These are phyloP conservation scores for Trichoderma reesei DNA, from an alignment of 495 filamentous ascomycete genomes.

Conservation along the genomic window DNA sequence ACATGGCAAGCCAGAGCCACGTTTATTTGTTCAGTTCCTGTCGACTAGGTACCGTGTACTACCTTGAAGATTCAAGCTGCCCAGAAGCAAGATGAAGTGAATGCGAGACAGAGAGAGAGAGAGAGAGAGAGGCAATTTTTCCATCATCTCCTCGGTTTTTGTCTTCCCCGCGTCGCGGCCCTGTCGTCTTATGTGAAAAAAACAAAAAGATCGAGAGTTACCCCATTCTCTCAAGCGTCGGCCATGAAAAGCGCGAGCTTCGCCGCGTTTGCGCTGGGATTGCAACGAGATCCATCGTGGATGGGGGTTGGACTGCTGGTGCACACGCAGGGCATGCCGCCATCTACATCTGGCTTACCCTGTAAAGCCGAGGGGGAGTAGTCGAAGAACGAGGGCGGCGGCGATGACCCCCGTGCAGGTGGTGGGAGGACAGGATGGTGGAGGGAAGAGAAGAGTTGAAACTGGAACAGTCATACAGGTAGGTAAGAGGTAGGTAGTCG, in stretches of 20 bases:
- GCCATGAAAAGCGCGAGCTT: background rate
- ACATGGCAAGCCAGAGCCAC: background rate
- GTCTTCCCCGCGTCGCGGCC: background rate
- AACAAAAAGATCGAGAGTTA: background rate
- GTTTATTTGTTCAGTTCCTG: no score
- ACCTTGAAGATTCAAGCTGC: no score
- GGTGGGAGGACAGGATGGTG: background rate
- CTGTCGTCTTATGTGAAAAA: background rate
- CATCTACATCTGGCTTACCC: background rate
- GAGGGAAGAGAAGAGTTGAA: background rate
- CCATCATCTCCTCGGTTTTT: background rate
- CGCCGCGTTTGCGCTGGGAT: background rate
- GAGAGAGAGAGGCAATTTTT: background rate
- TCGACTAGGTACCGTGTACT: no score
- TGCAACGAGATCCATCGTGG: background rate
- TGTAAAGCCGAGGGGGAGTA: background rate
- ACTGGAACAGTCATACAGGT: background rate
- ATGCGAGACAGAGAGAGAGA: background rate
- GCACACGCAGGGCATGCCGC: constrained; percentile 1
- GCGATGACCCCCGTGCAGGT: background rate
- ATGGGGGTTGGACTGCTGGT: background rate
- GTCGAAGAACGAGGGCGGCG: background rate
- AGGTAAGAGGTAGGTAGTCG: background rate
- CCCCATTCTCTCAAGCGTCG: background rate
- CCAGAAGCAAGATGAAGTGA: no score